Evolutionary conservation across 2,329 filamentous ascomycete genomes (phyloP).

Genomic region (Pseudogymnoascus destructans): DNA sequence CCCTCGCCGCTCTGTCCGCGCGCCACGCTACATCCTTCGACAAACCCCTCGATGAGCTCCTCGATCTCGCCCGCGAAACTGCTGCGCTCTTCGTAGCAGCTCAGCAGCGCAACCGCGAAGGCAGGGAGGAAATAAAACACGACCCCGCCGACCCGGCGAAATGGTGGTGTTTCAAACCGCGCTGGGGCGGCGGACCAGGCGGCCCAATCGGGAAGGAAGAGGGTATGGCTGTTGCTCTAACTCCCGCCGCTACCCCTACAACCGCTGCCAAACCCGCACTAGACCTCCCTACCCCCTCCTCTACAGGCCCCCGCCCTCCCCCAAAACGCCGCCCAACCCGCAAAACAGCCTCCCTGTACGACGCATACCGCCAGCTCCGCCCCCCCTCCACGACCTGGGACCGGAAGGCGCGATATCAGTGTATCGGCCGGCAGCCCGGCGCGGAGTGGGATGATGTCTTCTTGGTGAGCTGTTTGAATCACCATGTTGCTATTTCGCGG

Average conservation of each 20-base stretch:
- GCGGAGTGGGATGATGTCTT: slow-evolving; percentile 47
- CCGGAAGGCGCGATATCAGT: slow-evolving; percentile 41
- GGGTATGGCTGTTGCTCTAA: slow-evolving; percentile 12
- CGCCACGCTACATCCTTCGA: slow-evolving; percentile 42
- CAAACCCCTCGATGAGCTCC: slow-evolving; percentile 41
- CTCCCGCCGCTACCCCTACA: slow-evolving; percentile 6
- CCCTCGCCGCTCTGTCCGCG: slow-evolving; percentile 46
- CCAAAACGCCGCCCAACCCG: slow-evolving; percentile 21
- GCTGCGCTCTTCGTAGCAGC: slow-evolving; percentile 48
- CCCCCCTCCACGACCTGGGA: slow-evolving; percentile 48
- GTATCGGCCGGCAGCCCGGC: slow-evolving; percentile 39
- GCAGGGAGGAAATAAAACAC: slow-evolving; percentile 40
- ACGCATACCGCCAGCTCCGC: slow-evolving; percentile 49
- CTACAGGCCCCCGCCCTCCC: background rate
- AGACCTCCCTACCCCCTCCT: background rate
- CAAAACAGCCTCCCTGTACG: slow-evolving; percentile 45
- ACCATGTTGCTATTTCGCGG: slow-evolving; percentile 45
- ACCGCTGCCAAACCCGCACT: background rate
- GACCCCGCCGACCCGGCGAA: slow-evolving; percentile 44
- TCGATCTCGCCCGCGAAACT: slow-evolving; percentile 49
- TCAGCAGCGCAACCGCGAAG: slow-evolving; percentile 48
- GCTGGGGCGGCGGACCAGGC: slow-evolving; percentile 51
- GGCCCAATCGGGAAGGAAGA: slow-evolving; percentile 50
- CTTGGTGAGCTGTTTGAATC: slow-evolving; percentile 46
- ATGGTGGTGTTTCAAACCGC: slow-evolving; percentile 48